Percentiles rank a stretch among this genome's conserved stretches.
Evolutionary conservation across 163 green algal genomes (phyloP).

Genomic region (Scenedesmus sp.): DNA sequence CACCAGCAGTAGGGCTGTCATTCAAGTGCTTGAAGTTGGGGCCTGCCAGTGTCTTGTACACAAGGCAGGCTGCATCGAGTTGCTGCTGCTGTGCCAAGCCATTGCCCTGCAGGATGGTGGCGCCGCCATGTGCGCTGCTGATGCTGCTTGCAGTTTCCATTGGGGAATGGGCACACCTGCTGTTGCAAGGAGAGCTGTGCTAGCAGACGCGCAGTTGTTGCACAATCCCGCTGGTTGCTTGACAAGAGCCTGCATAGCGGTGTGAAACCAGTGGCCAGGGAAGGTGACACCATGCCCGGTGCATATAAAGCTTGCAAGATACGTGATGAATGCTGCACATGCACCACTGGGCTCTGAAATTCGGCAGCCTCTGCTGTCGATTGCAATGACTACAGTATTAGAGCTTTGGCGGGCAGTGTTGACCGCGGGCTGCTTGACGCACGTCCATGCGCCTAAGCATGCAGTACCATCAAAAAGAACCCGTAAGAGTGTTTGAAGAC

Average conservation of each 20-base stretch:
- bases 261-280: no score
- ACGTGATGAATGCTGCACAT: background rate
- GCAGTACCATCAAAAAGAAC: background rate
- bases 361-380: background rate
- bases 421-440: background rate
- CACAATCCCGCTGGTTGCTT: no score
- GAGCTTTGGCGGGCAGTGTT: background rate
- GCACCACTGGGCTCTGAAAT: background rate
- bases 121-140: background rate
- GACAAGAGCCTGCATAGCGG: no score
- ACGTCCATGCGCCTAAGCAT: background rate
- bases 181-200: background rate
- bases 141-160: background rate
- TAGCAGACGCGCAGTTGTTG: background rate
- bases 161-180: background rate
- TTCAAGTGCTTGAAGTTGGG: background rate
- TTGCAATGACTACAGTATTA: background rate
- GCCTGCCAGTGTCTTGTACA: background rate
- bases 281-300: no score
- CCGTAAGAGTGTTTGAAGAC: background rate
- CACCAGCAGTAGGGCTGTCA: background rate
- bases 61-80: background rate
- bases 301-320: background rate
- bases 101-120: background rate
- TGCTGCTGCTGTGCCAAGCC: background rate